Conservation (phyloP, 495 filamentous ascomycete species). For the Tuber magnatum region DNA sequence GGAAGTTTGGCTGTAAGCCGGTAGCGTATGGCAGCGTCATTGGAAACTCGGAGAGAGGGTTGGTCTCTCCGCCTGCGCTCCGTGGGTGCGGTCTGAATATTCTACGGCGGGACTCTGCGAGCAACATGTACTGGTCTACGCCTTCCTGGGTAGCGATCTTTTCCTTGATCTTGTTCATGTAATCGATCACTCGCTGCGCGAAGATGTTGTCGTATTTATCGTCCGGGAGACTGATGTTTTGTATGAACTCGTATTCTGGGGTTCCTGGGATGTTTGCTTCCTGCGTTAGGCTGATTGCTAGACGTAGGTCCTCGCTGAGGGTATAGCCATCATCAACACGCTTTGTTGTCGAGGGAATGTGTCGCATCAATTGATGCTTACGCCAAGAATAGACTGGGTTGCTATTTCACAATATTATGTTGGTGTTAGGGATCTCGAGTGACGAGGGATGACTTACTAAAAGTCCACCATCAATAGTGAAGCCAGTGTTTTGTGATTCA, state of each 20-base stretch:
- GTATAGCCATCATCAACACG: neutral
- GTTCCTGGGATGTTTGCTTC: constrained; percentile 1
- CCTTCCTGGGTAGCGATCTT: constrained; percentile 1
- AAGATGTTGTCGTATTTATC: constrained; percentile 1
- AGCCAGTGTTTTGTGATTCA: constrained; percentile 1
- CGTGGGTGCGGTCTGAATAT: constrained; percentile 12
- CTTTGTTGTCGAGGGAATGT: constrained; percentile 10
- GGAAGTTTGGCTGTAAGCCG: neutral
- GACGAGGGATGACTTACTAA: constrained; percentile 3
- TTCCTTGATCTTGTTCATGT: constrained; percentile 5
- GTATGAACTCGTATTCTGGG: constrained; percentile 16
- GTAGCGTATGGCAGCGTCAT: constrained; percentile 13
- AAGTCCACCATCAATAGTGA: constrained; percentile 20
- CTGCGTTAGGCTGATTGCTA: neutral
- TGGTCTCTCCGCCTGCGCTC: neutral
- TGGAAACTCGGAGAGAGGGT: constrained; percentile 12
- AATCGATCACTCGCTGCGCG: neutral
- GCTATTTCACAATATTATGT: neutral
- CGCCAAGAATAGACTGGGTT: constrained; percentile 18
- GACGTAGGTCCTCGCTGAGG: neutral
- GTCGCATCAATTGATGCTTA: constrained; percentile 8
- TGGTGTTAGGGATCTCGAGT: neutral
- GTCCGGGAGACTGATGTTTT: neutral
- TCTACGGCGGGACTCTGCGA: constrained; percentile 10
- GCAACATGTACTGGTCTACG: constrained; percentile 14